These are phyloP conservation scores for Casuarina equisetifolia DNA, from an alignment of 306 rosid genomes.

Conservation along the genomic window DNA sequence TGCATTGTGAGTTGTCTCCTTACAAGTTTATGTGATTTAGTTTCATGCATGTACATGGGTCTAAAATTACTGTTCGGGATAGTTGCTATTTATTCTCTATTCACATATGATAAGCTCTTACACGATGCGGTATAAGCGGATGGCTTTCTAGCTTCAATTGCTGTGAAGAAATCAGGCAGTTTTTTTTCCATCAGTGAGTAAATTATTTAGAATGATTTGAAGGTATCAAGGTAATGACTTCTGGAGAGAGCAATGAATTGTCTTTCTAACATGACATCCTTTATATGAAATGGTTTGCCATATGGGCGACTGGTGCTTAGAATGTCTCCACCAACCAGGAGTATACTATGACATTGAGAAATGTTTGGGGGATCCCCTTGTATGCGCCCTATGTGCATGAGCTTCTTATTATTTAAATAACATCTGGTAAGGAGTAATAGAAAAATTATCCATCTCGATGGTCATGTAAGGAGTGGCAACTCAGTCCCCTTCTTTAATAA, in stretches of 20 bases:
- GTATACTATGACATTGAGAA: too few relatives aligned
- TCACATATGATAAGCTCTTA: conserved; percentile 6
- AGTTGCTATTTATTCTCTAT: background rate
- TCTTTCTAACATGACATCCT: background rate
- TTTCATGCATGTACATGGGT: background rate
- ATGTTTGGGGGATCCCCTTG: too few relatives aligned
- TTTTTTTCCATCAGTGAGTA: background rate
- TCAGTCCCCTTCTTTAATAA: too few relatives aligned
- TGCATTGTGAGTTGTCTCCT: background rate
- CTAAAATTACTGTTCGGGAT: background rate
- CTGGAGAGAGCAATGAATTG: background rate
- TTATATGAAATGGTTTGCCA: too few relatives aligned
- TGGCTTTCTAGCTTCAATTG: background rate
- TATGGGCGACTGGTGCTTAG: too few relatives aligned
- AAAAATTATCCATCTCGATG: too few relatives aligned
- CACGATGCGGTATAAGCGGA: background rate
- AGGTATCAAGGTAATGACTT: background rate
- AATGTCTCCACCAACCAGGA: too few relatives aligned
- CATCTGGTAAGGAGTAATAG: too few relatives aligned
- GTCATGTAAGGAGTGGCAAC: too few relatives aligned
- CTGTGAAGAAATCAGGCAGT: background rate
- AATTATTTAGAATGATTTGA: background rate
- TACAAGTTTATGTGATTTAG: background rate
- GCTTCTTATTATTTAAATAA: too few relatives aligned
- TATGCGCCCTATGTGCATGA: too few relatives aligned